Evolutionary conservation across 345 rosid species (phyloP), one percentile per base, ranked within the genome.

Genomic region (Populus simonii): DNA sequence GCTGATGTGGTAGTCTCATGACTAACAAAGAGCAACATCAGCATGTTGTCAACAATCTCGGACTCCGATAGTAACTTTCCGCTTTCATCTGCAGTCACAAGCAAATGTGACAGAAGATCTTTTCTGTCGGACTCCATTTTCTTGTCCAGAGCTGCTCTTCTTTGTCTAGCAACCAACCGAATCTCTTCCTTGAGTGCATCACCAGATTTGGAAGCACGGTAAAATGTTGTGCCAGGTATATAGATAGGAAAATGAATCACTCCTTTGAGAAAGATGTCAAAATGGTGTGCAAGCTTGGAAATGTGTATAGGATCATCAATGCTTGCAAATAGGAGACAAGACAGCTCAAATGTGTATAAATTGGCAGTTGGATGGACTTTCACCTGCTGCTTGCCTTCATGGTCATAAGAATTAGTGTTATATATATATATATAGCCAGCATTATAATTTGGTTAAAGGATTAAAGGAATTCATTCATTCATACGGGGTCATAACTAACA

Each of bases 171-270:
- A 25, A 83, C 11, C 79, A n/a, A 49, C 25, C 55, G 76, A 23
- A 83, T 70, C 74, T 83, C 81, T 49, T 55, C 13, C 71, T 70
- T 66, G 33, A 80, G 74, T 18, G 72, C 76, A 73, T 70, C 73
- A 0, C 81, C 66, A 20, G 86, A 83, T 15, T 57, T 83, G 79
- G 39, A 43, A 8, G 83, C 73, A 0, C 29, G 22, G 35, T 80
- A 72, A 43, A 77, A 83, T 15, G 74, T 67, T 13, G 86, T 80
- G 35, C 86, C 81, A 0, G 86, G 86, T 39, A 83, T 11, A 76
- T 70, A 31, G 15, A 77, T 15, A 0, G 79, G 73, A 18, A 84
- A 33, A 13, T 29, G 31, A 35, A 80, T 6, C 16, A 81, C 27
- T 7, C 86, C 84, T 76, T 75, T 80, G 51, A 66, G 49, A 68